A percentile compares a stretch with the other conserved stretches of the same genome.
Evolutionary conservation across 148 eudicot genomes (phyloP).

Genomic region (Tetragonia tetragonoides): DNA sequence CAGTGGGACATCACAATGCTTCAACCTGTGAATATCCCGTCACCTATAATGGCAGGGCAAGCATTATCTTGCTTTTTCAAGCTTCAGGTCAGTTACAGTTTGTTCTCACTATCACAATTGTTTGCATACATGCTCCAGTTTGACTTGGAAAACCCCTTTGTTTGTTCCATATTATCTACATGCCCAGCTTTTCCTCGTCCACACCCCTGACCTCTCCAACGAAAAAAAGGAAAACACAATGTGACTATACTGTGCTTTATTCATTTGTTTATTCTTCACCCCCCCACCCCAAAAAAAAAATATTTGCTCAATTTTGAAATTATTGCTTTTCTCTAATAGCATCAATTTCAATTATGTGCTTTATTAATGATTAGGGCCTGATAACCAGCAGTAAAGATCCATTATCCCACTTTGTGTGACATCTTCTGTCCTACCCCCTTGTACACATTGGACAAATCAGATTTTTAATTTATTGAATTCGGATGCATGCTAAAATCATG

Average conservation of each 20-base stretch:
- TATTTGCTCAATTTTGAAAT: not conserved
- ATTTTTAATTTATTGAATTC: no score
- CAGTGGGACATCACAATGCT: slow-evolving; percentile 74
- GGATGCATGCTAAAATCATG: no score
- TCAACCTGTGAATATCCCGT: slow-evolving; percentile 60
- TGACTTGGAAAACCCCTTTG: not conserved
- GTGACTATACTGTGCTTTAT: not conserved
- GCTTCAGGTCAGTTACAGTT: slow-evolving; percentile 67
- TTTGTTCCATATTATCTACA: not conserved
- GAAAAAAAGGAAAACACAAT: not conserved
- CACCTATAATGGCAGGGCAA: slow-evolving; percentile 73
- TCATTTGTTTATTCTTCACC: not conserved
- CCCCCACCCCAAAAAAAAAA: not conserved
- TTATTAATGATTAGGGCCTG: not conserved
- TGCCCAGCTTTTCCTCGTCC: not conserved
- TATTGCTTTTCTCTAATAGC: not conserved
- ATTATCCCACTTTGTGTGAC: no score
- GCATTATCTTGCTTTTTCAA: slow-evolving; percentile 81
- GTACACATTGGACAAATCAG: no score
- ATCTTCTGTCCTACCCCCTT: no score
- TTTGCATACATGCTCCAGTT: not conserved
- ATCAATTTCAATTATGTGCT: not conserved
- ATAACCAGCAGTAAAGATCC: no score
- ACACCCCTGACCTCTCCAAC: not conserved
- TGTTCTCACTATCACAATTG: not conserved